Percentiles rank a stretch among this genome's conserved stretches.
Conservation (phyloP, 768 basidiomycete genomes). For the Trametes cingulata region DNA sequence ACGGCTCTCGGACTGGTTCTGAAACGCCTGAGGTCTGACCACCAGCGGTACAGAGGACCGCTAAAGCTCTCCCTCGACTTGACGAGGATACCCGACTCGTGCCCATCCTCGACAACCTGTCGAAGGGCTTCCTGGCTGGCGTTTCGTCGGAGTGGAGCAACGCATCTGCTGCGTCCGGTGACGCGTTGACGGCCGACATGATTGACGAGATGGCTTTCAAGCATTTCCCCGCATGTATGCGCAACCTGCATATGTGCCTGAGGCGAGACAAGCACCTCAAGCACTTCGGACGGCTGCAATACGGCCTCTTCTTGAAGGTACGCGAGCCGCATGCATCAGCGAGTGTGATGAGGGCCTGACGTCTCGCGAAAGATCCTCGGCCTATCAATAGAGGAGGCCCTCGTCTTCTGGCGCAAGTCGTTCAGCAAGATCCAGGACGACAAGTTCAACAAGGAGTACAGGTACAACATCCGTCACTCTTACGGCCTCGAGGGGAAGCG, state of each 20-base stretch:
- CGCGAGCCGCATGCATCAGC: too few species aligned
- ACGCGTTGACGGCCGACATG: slow-evolving; percentile 90
- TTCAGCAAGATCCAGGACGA: slow-evolving; percentile 84
- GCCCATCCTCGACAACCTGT: slow-evolving; percentile 88
- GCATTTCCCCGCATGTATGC: slow-evolving; percentile 97
- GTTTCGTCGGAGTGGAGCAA: slow-evolving; percentile 81
- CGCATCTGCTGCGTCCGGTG: slow-evolving; percentile 51
- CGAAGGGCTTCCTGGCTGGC: slow-evolving; percentile 91
- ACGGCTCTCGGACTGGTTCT: slow-evolving; percentile 17
- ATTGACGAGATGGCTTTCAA: slow-evolving; percentile 81
- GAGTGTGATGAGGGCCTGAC: not conserved
- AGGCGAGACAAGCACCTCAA: slow-evolving; percentile 83
- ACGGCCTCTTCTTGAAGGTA: slow-evolving; percentile 95
- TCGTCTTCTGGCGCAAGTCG: slow-evolving; percentile 89
- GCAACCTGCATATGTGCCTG: slow-evolving; percentile 80
- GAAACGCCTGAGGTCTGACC: not conserved
- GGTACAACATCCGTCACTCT: slow-evolving; percentile 94
- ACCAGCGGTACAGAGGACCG: slow-evolving; percentile 64
- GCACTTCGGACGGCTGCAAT: slow-evolving; percentile 88
- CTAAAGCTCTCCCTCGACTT: slow-evolving; percentile 82
- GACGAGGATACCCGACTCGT: slow-evolving; percentile 93
- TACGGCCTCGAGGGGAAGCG: slow-evolving; percentile 94
- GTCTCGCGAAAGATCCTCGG: slow-evolving; percentile 72
- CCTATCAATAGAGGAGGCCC: slow-evolving; percentile 90
- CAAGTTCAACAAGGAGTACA: slow-evolving; percentile 97